A percentile compares a stretch with the other conserved stretches of the same genome.
phyloP scores from a whole-genome alignment of 2,329 filamentous ascomycete species.

The Didymella arachidicola region DNA sequence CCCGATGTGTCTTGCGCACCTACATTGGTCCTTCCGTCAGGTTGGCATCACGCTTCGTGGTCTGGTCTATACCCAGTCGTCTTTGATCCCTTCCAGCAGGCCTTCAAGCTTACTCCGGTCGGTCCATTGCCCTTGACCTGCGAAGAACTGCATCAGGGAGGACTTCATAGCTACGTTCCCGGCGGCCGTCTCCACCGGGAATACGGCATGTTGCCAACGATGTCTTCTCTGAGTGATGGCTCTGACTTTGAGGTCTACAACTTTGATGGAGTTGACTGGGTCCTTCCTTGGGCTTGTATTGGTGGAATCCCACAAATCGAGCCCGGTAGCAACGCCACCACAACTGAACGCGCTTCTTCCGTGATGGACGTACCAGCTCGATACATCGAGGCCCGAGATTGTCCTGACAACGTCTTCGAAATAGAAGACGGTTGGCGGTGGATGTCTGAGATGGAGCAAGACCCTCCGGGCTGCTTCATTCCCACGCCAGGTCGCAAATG shows the following conservation, averaged over 20 bases:
- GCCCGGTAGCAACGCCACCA: no score
- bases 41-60: slow-evolving; percentile 30
- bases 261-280: slow-evolving; percentile 27
- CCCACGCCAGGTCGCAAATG: no score
- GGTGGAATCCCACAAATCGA: neutral
- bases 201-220: slow-evolving; percentile 18
- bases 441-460: no score
- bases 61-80: slow-evolving; percentile 26
- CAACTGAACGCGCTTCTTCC: no score
- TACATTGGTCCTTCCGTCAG: slow-evolving; percentile 16
- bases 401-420: no score
- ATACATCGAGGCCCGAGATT: no score
- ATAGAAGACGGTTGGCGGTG: no score
- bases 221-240: slow-evolving; percentile 24
- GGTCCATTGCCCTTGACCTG: slow-evolving; percentile 29
- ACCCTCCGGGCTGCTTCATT: no score
- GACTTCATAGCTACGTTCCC: slow-evolving; percentile 27
- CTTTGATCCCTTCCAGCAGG: slow-evolving; percentile 29
- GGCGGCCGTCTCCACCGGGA: slow-evolving; percentile 29
- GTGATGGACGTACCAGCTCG: no score
- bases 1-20: slow-evolving; percentile 19
- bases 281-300: slow-evolving; percentile 6
- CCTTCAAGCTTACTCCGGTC: slow-evolving; percentile 32
- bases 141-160: slow-evolving; percentile 31
- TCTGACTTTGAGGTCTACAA: slow-evolving; percentile 26